These are phyloP conservation scores for Apostasia shenzhenica DNA, from an alignment of 106 monocot genomes.

Conservation along the genomic window DNA sequence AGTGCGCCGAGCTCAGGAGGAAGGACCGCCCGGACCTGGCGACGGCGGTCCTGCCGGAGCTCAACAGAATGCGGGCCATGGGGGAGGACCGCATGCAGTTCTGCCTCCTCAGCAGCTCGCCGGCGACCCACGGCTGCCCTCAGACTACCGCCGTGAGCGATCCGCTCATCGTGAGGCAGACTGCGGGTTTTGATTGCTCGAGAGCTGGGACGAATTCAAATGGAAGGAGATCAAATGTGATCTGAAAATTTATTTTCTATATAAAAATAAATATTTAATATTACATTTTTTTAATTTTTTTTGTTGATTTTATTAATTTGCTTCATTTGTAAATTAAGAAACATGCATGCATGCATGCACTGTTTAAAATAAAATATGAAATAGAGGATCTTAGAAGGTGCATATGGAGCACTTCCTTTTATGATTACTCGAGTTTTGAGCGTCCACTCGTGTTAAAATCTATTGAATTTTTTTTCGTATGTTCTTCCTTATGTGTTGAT, in stretches of 20 bases:
- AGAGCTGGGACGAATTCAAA: slow-evolving; percentile 5
- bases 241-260: not conserved
- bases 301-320: no score
- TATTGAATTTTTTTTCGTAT: no score
- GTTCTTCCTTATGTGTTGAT: no score
- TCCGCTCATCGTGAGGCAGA: not conserved
- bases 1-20: slow-evolving; percentile 58
- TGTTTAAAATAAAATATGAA: no score
- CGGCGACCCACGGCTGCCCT: slow-evolving; percentile 17
- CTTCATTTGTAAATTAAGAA: no score
- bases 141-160: slow-evolving; percentile 13
- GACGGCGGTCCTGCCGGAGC: slow-evolving; percentile 34
- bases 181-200: slow-evolving; percentile 21
- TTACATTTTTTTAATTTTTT: no score
- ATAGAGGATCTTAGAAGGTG: no score
- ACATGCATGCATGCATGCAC: no score
- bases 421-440: no score
- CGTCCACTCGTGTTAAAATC: no score
- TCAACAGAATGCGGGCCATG: slow-evolving; percentile 33
- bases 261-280: no score
- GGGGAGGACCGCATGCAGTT: slow-evolving; percentile 26
- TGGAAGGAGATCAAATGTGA: not conserved
- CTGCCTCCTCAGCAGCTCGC: slow-evolving; percentile 1
- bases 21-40: slow-evolving; percentile 62
- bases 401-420: no score